Evolutionary conservation across 1,139 yeast genomes (phyloP).

Genomic region (Candida pseudocylindracea): DNA sequence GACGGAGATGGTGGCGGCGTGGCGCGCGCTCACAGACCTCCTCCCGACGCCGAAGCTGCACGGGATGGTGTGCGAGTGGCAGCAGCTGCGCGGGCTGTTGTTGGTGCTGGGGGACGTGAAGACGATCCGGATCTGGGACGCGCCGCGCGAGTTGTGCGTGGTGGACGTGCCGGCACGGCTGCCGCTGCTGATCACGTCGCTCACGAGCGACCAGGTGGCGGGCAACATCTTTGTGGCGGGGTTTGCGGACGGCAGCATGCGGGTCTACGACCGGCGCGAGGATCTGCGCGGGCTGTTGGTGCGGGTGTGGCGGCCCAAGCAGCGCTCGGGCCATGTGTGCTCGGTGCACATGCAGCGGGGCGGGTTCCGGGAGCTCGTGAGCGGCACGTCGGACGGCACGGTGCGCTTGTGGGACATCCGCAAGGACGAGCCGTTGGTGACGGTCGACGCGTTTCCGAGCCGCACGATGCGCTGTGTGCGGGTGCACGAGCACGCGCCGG

Average conservation of each 20-base stretch:
- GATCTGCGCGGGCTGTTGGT: conserved; percentile 79
- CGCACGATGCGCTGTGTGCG: conserved; percentile 55
- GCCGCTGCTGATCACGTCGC: conserved; percentile 67
- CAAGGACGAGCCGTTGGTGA: conserved; percentile 40
- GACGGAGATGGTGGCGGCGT: conserved; percentile 49
- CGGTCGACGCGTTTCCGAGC: conserved; percentile 16
- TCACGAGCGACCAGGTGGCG: conserved; percentile 89
- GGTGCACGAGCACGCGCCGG: conserved; percentile 92
- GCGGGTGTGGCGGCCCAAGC: conserved; percentile 36
- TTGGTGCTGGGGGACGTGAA: conserved; percentile 92
- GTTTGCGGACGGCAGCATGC: conserved; percentile 75
- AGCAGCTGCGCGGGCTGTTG: conserved; percentile 80
- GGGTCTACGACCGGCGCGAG: conserved; percentile 79
- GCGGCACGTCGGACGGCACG: conserved; percentile 67
- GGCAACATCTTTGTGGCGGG: conserved; percentile 89
- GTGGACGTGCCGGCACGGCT: conserved; percentile 84
- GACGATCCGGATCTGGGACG: conserved; percentile 87
- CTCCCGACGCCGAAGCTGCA: conserved; percentile 61
- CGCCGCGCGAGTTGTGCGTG: conserved; percentile 74
- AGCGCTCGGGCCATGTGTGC: conserved; percentile 30
- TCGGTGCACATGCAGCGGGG: conserved; percentile 94
- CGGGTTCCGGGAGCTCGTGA: conserved; percentile 73
- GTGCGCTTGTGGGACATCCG: conserved; percentile 87
- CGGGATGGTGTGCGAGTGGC: conserved; percentile 89
- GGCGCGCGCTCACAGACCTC: conserved; percentile 86